Evolutionary conservation across 140 eudicot genomes (phyloP).

Genomic region (Flaveria floridana): DNA sequence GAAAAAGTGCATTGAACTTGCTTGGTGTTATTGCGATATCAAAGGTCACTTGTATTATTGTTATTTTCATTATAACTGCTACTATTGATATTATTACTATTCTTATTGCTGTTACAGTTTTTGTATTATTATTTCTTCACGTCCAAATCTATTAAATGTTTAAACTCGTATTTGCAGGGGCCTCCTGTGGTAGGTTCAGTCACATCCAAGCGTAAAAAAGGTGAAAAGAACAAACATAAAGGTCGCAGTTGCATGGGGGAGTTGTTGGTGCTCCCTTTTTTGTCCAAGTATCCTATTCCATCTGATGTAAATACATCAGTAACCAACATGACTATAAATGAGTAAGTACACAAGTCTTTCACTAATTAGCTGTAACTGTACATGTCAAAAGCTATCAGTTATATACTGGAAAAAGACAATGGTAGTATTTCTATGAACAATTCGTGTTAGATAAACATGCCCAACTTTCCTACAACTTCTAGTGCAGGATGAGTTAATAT

Average conservation of each 20-base stretch:
- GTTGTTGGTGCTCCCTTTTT: constrained; percentile 68
- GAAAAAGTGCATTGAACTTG: constrained; percentile 71
- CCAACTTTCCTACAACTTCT: not conserved
- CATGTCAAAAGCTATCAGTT: not conserved
- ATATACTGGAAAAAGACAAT: not conserved
- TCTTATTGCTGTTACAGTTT: not conserved
- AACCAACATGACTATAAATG: constrained; percentile 35
- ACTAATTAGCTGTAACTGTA: not conserved
- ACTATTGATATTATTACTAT: not conserved
- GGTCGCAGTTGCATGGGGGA: constrained; percentile 73
- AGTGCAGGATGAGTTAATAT: constrained; percentile 1
- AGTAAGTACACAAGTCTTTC: constrained; percentile 43
- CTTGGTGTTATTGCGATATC: constrained; percentile 80
- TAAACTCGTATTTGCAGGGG: constrained; percentile 52
- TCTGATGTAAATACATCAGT: constrained; percentile 40
- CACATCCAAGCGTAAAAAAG: constrained; percentile 73
- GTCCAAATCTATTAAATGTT: not conserved
- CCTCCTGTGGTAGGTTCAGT: constrained; percentile 51
- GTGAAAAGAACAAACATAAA: constrained; percentile 69
- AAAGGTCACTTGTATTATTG: constrained; percentile 39
- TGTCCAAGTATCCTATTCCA: constrained; percentile 67
- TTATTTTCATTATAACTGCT: not conserved
- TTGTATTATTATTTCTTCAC: constrained; percentile 14
- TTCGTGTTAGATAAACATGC: not conserved
- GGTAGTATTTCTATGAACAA: not conserved